phyloP scores from a whole-genome alignment of 495 filamentous ascomycete genomes.

The Neurospora sp. region DNA sequence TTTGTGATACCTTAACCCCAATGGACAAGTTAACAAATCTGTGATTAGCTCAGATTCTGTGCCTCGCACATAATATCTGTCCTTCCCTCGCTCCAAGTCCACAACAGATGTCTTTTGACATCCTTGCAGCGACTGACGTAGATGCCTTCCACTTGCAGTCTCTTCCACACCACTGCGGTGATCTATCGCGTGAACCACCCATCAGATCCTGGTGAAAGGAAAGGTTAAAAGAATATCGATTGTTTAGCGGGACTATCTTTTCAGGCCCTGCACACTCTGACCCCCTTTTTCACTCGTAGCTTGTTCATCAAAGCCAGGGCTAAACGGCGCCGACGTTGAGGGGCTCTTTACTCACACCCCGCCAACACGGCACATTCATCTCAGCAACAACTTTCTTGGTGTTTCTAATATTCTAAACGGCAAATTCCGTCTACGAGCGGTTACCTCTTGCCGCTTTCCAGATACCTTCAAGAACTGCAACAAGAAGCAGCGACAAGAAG shows the following conservation, averaged over 20 bases:
- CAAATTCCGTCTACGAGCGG: not conserved
- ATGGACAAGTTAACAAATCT: not conserved
- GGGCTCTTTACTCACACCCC: not conserved
- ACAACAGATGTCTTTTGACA: not conserved
- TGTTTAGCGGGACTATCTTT: not conserved
- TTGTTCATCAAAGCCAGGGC: not conserved
- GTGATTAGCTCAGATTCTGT: not conserved
- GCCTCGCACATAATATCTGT: not conserved
- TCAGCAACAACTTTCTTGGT: not conserved
- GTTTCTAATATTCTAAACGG: not conserved
- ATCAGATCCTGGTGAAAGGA: not conserved
- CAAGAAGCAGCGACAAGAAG: not conserved
- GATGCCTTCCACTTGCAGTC: not conserved
- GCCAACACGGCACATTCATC: not conserved
- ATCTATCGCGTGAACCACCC: not conserved
- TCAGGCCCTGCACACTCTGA: not conserved
- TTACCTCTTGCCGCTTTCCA: not conserved
- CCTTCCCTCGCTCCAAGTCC: not conserved
- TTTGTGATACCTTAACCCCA: not conserved
- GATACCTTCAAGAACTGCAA: not conserved
- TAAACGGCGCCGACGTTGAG: not conserved
- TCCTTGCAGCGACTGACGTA: constrained; percentile 17
- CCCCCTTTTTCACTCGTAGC: not conserved
- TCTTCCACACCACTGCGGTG: not conserved
- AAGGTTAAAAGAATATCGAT: not conserved